Evolutionary conservation across 768 basidiomycete species (phyloP), one percentile per base, ranked within the genome.

Genomic region (Podaxis pistillaris): DNA sequence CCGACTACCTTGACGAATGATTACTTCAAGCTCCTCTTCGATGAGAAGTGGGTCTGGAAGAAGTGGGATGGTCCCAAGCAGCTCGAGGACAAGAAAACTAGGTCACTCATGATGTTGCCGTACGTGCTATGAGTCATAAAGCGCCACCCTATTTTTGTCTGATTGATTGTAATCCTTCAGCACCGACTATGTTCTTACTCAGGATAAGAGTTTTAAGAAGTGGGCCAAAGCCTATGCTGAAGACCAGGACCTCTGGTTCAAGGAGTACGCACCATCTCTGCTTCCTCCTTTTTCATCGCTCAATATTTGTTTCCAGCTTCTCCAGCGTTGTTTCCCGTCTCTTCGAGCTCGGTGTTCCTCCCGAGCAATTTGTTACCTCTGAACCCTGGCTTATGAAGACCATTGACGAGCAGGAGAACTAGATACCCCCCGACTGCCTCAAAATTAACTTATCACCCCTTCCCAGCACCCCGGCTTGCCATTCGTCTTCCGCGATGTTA

Each of bases 51-150:
- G 91, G 81, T 87, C n/a, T 96, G 95, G 95, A 90, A 84, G 78
- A 96, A 95, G 76, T 98, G 96, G 94, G 77, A 79, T 64, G 96
- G 93, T 57, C 94, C 95, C 22, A 94, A 94, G 79, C 96, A 97
- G 78, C 88, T 90, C 62, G 88, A 91, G 75, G 96, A 98, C 79
- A 95, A 94, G 85, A 87, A 85, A 76, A 95, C 94, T 46, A 84
- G 84, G 68, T 75, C 86, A 26, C 80, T 98, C 56, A 98, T 98
- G 96, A 98, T 98, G 96, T 79, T 98, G 50, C 94, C 94, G 89
- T 93, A 73, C 60, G 90, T 85, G 8, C 47, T 37, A 17, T 53
- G 37, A 15, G 54, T 49, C 30, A 38, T 30, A 4, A 26, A 5
- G 4, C 19, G 15, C 37, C 54, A 38, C 38, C n/a, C 38, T 53